A percentile compares a stretch with the other conserved stretches of the same genome.
These are phyloP conservation scores for Chaetothyriales sp. DNA, from an alignment of 2,329 filamentous ascomycete genomes.

Conservation along the genomic window DNA sequence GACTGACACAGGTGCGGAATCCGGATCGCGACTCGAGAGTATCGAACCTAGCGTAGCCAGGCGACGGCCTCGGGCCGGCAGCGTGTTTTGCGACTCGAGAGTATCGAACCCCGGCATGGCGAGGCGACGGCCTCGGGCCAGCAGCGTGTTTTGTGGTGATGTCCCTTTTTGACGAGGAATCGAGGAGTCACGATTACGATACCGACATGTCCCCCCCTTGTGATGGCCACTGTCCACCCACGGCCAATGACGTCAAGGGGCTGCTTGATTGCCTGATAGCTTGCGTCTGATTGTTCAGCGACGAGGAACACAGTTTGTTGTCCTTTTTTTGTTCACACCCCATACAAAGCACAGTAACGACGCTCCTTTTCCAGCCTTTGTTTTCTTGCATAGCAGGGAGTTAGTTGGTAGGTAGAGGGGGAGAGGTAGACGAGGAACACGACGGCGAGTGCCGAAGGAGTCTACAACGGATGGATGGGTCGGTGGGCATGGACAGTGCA, in stretches of 20 bases:
- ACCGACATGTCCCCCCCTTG: neutral
- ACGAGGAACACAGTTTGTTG: neutral
- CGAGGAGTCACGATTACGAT: neutral
- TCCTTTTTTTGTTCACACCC: neutral
- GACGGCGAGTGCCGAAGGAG: neutral
- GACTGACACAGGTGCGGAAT: conserved; percentile 13
- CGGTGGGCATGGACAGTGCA: neutral
- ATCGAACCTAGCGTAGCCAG: conserved; percentile 9
- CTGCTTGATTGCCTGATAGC: neutral
- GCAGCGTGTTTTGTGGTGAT: neutral
- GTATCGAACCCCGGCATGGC: conserved; percentile 9
- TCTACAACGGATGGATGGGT: neutral
- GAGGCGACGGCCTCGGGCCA: neutral
- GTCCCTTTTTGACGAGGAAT: neutral
- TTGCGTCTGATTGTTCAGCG: neutral
- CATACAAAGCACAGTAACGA: neutral
- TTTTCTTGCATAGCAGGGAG: neutral
- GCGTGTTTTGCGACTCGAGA: conserved; percentile 3
- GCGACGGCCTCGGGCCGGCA: neutral
- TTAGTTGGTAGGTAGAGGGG: neutral
- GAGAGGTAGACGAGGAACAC: neutral
- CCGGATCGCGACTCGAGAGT: conserved; percentile 13
- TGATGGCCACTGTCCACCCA: neutral
- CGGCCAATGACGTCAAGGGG: neutral
- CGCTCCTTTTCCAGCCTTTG: neutral